These are phyloP conservation scores for Phlyctochytrium planicorne DNA, from an alignment of 192 early-diverging fungal genomes.

Conservation along the genomic window DNA sequence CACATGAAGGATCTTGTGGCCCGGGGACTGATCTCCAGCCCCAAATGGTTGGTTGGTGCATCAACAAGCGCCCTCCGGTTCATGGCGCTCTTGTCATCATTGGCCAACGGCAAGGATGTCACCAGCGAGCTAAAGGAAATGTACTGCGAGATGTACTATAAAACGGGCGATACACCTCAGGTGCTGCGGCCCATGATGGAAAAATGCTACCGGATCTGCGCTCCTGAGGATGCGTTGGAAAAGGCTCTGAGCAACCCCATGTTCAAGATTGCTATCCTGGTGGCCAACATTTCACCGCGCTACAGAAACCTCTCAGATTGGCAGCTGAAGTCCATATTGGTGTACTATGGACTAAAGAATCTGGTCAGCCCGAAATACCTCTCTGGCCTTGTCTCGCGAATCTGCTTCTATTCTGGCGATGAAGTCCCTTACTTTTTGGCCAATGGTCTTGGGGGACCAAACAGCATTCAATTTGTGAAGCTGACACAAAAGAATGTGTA, in stretches of 20 bases:
- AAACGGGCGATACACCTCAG: conserved; percentile 26
- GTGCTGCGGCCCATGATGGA: conserved; percentile 36
- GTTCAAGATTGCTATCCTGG: conserved; percentile 34
- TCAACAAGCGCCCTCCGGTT: conserved; percentile 39
- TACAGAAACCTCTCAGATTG: conserved; percentile 24
- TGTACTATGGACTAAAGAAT: conserved; percentile 17
- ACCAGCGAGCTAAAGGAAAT: conserved; percentile 26
- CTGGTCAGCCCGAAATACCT: conserved; percentile 18
- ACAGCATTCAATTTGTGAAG: conserved; percentile 21
- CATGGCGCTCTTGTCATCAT: conserved; percentile 24
- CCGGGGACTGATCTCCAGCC: not conserved
- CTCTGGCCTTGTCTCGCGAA: conserved; percentile 8
- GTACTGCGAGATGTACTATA: conserved; percentile 36
- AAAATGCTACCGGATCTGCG: conserved; percentile 21
- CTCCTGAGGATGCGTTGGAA: conserved; percentile 17
- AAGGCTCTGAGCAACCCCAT: conserved; percentile 19
- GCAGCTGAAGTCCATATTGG: conserved; percentile 13
- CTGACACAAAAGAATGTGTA: conserved; percentile 33
- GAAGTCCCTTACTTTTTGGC: conserved; percentile 29
- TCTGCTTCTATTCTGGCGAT: conserved; percentile 37
- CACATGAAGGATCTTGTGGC: conserved; percentile 8
- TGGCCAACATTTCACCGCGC: conserved; percentile 14
- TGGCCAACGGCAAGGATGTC: conserved; percentile 22
- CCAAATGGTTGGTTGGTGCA: conserved; percentile 39
- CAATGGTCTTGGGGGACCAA: conserved; percentile 16